Base-by-base conservation (phyloP, 352 stramenopile species). In the Pilasporangium apinafurcum region DNA sequence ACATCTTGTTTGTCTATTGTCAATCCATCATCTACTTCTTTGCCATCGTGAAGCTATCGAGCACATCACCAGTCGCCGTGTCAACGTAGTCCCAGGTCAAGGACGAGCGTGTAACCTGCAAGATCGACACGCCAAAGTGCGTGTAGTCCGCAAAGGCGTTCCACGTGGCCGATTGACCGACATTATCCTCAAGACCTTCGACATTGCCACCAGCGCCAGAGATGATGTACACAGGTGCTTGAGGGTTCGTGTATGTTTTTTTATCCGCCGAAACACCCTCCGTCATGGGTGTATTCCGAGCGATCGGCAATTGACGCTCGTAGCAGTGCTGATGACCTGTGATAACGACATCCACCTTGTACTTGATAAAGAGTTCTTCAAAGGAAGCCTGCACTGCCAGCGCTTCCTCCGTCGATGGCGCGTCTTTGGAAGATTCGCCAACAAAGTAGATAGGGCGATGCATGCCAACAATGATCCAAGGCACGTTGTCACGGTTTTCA, bases 401-500 rank as follows among this genome's bases (percentile, higher is more conserved):
- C n/a, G n/a, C n/a, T n/a, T n/a, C n/a, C n/a, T n/a, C n/a, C n/a
- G n/a, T n/a, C n/a, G n/a, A n/a, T n/a, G n/a, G n/a, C n/a, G n/a
- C n/a, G n/a, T n/a, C n/a, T n/a, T n/a, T n/a, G n/a, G n/a, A n/a
- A n/a, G n/a, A n/a, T n/a, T n/a, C n/a, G n/a, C n/a, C n/a, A n/a
- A n/a, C n/a, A n/a, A n/a, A n/a, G 56, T 84, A 84, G 28, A 84
- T 63, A 10, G 68, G 53, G 22, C 68, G 59, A 43, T 84, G 68
- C 52, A 81, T 81, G 0, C 51, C 48, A 1, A 84, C 68, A 37
- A 84, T 41, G 28, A 84, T 10, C 71, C 71, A 84, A 1, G 65
- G 71, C n/a, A 62, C 58, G 1, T 60, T 64, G 13, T 43, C 56
- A 1, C 68, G 68, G 38, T 73, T 79, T 14, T 54, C 48, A 28